phyloP scores from a whole-genome alignment of 768 basidiomycete species.

The Tulasnella sp. region DNA sequence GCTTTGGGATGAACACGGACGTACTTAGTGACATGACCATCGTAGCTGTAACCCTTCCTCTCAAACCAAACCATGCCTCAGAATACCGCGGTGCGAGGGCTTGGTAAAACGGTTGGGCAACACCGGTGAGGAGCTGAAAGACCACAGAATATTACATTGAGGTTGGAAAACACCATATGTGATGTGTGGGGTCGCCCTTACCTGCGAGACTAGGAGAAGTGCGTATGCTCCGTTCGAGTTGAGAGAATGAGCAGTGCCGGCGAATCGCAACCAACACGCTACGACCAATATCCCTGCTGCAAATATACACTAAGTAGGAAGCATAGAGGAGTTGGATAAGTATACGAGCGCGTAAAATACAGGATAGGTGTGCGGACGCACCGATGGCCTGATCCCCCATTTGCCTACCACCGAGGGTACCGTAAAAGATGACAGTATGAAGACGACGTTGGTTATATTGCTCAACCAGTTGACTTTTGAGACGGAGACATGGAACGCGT shows the following conservation, averaged over 20 bases:
- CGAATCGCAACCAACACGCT: constrained; percentile 75
- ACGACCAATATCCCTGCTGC: constrained; percentile 54
- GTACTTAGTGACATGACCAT: constrained; percentile 52
- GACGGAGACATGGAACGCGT: constrained; percentile 58
- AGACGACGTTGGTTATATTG: constrained; percentile 60
- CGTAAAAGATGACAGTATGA: constrained; percentile 57
- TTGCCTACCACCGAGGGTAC: constrained; percentile 57
- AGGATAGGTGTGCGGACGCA: constrained; percentile 40
- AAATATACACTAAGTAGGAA: constrained; percentile 53
- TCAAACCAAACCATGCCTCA: constrained; percentile 77
- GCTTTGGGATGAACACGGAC: not conserved
- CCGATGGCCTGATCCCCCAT: constrained; percentile 61
- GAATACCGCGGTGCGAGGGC: constrained; percentile 77
- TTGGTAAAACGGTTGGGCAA: constrained; percentile 71
- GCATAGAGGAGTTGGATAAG: constrained; percentile 41
- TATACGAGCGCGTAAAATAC: constrained; percentile 62
- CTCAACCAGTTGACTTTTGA: constrained; percentile 78
- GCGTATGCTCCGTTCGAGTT: constrained; percentile 54
- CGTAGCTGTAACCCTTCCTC: constrained; percentile 75
- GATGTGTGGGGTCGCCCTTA: constrained; percentile 34
- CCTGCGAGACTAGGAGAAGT: constrained; percentile 76
- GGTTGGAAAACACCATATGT: not conserved
- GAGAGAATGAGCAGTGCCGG: constrained; percentile 59
- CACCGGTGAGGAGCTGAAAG: constrained; percentile 54
- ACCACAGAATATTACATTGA: not conserved